Base-by-base conservation (phyloP, 805 yeast genomes). In the Soucietia sequanensis region DNA sequence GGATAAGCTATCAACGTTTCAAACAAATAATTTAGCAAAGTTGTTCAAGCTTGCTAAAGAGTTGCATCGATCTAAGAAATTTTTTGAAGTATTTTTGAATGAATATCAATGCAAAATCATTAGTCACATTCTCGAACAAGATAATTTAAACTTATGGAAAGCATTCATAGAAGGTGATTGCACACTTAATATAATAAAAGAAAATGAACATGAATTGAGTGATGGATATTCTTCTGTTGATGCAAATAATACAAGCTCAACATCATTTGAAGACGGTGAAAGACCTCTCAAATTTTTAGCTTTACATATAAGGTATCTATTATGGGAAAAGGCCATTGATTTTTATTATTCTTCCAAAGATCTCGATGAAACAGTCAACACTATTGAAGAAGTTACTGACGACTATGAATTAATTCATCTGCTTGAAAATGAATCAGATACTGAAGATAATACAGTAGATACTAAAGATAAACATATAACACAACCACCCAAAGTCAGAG, bases 311-410 rank as follows among this genome's bases (percentile, higher is more conserved):
- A 65, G 91, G 43, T 83, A 81, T 45, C 69, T 83, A 9, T 60
- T 84, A 16, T 84, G 86, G 78, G 90, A 84, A 47, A 79, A 76
- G 51, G 89, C 83, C 14, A 68, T 79, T 7, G 82, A 78, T 48
- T 62, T 52, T 42, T 65, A 57, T 44, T 72, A 61, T 40, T 40
- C 39, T 23, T 48, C 60, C 21, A 46, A 47, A 40, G 47, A 44
- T 16, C 36, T 56, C 9, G 50, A 49, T 27, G 42, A 43, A 18
- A 48, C 57, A 8, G 14, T 39, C 8, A 40, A 54, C 34, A 35
- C 47, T 8, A 39, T 58, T 22, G 64, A 62, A 35, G 70, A 62
- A 34, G 57, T 56, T 0, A 37, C 53, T 12, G 65, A 60, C 23
- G 72, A 65, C 35, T 59, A 52, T 36, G 62, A 59, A 29, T 43